Percentiles rank a stretch among this genome's conserved stretches.
Evolutionary conservation across 768 basidiomycete species (phyloP).

Genomic region (Sporobolomyces phaffii): DNA sequence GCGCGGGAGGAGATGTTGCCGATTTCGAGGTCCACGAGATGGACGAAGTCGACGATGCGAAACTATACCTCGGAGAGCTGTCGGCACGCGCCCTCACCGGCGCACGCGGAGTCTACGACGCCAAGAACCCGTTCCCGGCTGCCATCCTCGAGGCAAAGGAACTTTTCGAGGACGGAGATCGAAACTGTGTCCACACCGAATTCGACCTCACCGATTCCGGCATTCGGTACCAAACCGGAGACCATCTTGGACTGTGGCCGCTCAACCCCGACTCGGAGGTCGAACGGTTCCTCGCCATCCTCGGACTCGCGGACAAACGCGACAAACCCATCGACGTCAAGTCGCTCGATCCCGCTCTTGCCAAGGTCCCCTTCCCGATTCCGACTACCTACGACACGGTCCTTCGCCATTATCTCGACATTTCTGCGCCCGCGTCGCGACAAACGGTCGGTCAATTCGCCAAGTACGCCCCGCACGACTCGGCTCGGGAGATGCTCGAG

Average conservation of each 20-base stretch:
- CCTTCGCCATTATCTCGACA: slow-evolving; percentile 93
- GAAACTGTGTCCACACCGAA: slow-evolving; percentile 93
- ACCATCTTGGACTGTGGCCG: slow-evolving; percentile 97
- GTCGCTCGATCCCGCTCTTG: slow-evolving; percentile 93
- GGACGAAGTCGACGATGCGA: slow-evolving; percentile 61
- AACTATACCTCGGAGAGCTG: slow-evolving; percentile 93
- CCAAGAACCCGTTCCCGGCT: slow-evolving; percentile 92
- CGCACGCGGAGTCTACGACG: slow-evolving; percentile 93
- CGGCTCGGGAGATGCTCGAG: slow-evolving; percentile 67
- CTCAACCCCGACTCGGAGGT: slow-evolving; percentile 89
- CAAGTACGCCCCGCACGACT: slow-evolving; percentile 76
- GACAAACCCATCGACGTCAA: slow-evolving; percentile 83
- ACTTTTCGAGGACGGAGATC: slow-evolving; percentile 69
- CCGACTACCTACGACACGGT: slow-evolving; percentile 91
- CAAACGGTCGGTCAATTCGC: slow-evolving; percentile 82
- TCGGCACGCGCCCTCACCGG: slow-evolving; percentile 88
- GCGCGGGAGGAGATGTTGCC: slow-evolving; percentile 86
- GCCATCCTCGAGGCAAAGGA: slow-evolving; percentile 72
- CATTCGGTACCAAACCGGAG: slow-evolving; percentile 97
- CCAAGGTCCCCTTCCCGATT: slow-evolving; percentile 97
- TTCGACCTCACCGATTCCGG: slow-evolving; percentile 90
- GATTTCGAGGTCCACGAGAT: slow-evolving; percentile 90
- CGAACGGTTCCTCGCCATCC: slow-evolving; percentile 72
- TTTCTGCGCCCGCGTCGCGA: slow-evolving; percentile 87
- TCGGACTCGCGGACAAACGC: slow-evolving; percentile 75